Percentiles rank a stretch among this genome's conserved stretches.
Evolutionary conservation across 768 basidiomycete species (phyloP).

Genomic region (Tulasnella sp.): DNA sequence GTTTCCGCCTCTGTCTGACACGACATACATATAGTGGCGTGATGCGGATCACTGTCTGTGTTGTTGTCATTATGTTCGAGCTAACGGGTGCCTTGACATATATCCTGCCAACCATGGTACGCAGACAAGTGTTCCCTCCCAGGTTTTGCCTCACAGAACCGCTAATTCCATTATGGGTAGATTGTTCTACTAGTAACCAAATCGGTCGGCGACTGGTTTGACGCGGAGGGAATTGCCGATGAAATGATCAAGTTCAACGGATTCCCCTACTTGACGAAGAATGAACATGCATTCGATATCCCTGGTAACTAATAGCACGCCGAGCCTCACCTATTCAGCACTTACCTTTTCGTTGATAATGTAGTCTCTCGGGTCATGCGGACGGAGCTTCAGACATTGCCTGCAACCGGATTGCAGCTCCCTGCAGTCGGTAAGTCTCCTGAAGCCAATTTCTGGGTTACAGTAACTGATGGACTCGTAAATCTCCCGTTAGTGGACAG

Average conservation of each 20-base stretch:
- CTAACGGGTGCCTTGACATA: conserved; percentile 95
- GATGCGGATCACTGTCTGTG: conserved; percentile 94
- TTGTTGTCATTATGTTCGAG: conserved; percentile 99
- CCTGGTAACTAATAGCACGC: conserved; percentile 49
- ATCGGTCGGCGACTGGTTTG: conserved; percentile 91
- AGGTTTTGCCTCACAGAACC: background rate
- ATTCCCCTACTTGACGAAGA: conserved; percentile 93
- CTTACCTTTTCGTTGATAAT: background rate
- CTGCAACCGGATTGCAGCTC: conserved; percentile 67
- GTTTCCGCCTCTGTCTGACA: background rate
- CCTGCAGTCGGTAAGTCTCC: conserved; percentile 62
- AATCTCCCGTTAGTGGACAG: conserved; percentile 47
- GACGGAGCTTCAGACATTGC: conserved; percentile 63
- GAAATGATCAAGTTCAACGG: conserved; percentile 97
- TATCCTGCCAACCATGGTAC: conserved; percentile 94
- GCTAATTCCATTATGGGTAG: conserved; percentile 36
- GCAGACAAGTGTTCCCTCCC: conserved; percentile 22
- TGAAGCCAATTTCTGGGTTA: background rate
- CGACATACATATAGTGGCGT: conserved; percentile 55
- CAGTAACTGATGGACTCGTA: background rate
- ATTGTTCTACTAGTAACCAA: conserved; percentile 95
- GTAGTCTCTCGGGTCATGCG: conserved; percentile 72
- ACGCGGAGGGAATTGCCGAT: conserved; percentile 90
- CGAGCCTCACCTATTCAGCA: background rate
- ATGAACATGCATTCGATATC: conserved; percentile 86